Conservation (phyloP, 2,329 filamentous ascomycete genomes). For the Penicillium sp. region DNA sequence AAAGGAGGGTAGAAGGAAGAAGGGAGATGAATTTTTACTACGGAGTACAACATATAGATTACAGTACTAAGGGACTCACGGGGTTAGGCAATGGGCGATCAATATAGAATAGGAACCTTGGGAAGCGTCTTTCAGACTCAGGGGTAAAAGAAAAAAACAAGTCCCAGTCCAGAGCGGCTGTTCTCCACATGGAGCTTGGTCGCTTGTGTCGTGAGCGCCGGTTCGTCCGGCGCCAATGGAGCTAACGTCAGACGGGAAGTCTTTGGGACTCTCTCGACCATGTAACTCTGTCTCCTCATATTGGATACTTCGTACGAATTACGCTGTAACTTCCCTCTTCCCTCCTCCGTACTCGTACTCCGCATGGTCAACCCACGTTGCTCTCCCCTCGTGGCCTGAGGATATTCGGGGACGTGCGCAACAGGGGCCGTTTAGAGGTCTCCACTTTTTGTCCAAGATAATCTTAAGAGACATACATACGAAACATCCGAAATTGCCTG, state of each 20-base stretch:
- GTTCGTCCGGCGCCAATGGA: conserved; percentile 16
- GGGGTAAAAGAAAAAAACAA: conserved; percentile 21
- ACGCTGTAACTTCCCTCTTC: not conserved
- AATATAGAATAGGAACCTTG: not conserved
- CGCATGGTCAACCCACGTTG: conserved; percentile 2
- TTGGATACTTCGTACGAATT: too few relatives aligned
- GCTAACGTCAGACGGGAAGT: conserved; percentile 16
- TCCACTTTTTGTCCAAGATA: conserved; percentile 7
- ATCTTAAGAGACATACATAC: not conserved
- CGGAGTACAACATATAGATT: not conserved
- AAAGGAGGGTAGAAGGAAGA: conserved; percentile 11
- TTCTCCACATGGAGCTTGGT: conserved; percentile 20
- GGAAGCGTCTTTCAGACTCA: conserved; percentile 11
- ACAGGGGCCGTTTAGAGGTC: conserved; percentile 13
- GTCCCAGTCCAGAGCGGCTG: conserved; percentile 13
- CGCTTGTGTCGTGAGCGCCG: conserved; percentile 9
- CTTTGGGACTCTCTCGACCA: conserved; percentile 1
- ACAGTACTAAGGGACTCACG: not conserved
- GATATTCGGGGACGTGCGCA: conserved; percentile 13
- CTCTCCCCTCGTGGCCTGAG: not conserved
- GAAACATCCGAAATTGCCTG: not conserved
- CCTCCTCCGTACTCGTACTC: not conserved
- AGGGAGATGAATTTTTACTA: not conserved
- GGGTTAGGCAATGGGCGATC: not conserved
- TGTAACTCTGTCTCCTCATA: too few relatives aligned